Base-by-base conservation (phyloP, 2,329 filamentous ascomycete species). In the Phaeosphaeria sp. region DNA sequence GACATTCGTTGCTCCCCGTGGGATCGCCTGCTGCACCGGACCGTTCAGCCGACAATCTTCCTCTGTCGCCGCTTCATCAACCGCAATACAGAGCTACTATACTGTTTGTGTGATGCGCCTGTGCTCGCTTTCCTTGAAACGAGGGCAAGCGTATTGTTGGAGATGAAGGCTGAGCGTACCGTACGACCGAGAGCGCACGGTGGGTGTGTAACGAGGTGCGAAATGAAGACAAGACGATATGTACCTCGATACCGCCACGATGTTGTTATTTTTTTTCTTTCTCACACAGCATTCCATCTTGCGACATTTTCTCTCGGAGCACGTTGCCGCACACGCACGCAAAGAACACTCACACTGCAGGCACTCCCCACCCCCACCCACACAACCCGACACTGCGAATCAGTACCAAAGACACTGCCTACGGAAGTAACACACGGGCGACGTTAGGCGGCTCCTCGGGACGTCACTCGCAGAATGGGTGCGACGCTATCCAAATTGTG, bases 401-500 rank as follows among this genome's bases (percentile, higher is more conserved):
- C n/a, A n/a, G n/a, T n/a, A n/a, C n/a, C n/a, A n/a, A n/a, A n/a
- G n/a, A n/a, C n/a, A n/a, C n/a, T n/a, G n/a, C n/a, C n/a, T 6
- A 21, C 20, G 20, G 41, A 4, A 43, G n/a, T 20, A 9, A 20
- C 41, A 43, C 41, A 43, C 41, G 41, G n/a, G 41, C 41, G 39
- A 46, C 23, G 49, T 27, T 43, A 50, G 53, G 60, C 66, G 64
- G 65, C 62, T 68, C 59, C 61, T 69, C 63, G 62, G 65, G 58
- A 69, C 71, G 68, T 74, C 67, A 73, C n/a, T 18, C 66, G 56
- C 55, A 67, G 67, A 59, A 72, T 70, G 62, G 65, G 62, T 57
- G 59, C 55, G 62, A 68, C 56, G 66, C 66, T 75, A 66, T 73
- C 71, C 62, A 74, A 73, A 67, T 67, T 74, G 73, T 74, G 70